Evolutionary conservation across 2,329 filamentous ascomycete species (phyloP).

Genomic region (Cordyceps javanica): DNA sequence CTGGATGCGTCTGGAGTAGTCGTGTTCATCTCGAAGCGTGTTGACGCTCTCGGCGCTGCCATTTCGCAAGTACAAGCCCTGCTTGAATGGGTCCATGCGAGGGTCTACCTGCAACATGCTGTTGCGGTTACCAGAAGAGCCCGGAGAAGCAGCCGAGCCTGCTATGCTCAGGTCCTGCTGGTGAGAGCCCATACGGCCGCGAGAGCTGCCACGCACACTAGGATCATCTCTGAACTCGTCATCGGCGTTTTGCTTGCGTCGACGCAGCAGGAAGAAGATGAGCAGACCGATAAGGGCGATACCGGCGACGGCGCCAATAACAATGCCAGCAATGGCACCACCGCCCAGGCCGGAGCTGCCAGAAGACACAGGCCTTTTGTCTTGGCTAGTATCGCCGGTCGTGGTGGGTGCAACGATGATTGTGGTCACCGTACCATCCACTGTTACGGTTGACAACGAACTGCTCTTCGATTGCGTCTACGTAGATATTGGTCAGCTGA

Average conservation of each 20-base stretch:
- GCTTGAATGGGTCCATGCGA: slow-evolving; percentile 55
- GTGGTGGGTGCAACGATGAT: slow-evolving; percentile 46
- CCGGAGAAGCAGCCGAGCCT: slow-evolving; percentile 25
- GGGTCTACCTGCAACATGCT: slow-evolving; percentile 55
- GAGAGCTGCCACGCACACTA: slow-evolving; percentile 45
- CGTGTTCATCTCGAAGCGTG: slow-evolving; percentile 58
- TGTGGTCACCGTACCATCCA: slow-evolving; percentile 46
- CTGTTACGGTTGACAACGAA: slow-evolving; percentile 46
- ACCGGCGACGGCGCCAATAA: slow-evolving; percentile 43
- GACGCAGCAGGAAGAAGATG: slow-evolving; percentile 30
- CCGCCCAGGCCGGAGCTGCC: slow-evolving; percentile 30
- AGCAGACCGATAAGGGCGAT: slow-evolving; percentile 32
- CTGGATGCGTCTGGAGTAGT: slow-evolving; percentile 57
- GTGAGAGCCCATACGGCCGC: slow-evolving; percentile 39
- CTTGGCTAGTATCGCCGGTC: slow-evolving; percentile 19
- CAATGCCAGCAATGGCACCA: slow-evolving; percentile 47
- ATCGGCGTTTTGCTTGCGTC: slow-evolving; percentile 38
- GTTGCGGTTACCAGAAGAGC: slow-evolving; percentile 41
- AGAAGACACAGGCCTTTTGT: slow-evolving; percentile 12
- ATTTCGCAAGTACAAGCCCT: slow-evolving; percentile 50
- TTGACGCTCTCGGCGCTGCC: slow-evolving; percentile 58
- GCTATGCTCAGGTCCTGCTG: slow-evolving; percentile 36
- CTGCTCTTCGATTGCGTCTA: background rate
- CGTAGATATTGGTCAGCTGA: background rate
- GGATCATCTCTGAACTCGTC: slow-evolving; percentile 38